Conservation (phyloP, 192 early-diverging fungal species). For the Podila epigama region DNA sequence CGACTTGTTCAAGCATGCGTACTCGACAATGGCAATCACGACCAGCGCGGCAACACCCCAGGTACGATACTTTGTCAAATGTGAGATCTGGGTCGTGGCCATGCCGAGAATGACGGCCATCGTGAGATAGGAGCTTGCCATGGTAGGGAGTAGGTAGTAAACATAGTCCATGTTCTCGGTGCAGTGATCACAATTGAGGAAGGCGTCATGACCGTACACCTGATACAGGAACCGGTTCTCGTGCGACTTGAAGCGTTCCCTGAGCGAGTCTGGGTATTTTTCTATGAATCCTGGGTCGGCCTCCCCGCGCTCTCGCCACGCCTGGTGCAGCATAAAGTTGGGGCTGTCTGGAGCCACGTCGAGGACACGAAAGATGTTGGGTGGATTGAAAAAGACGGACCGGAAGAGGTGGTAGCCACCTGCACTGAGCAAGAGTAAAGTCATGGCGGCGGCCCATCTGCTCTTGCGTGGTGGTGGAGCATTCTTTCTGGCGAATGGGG, state of each 20-base stretch:
- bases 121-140: conserved; percentile 20
- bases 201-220: conserved; percentile 37
- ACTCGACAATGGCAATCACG: conserved; percentile 13
- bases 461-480: not conserved
- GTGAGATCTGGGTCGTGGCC: conserved; percentile 35
- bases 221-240: conserved; percentile 32
- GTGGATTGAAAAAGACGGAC: conserved; percentile 18
- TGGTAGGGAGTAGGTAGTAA: conserved; percentile 19
- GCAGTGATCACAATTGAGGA: conserved; percentile 35
- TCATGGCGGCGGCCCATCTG: conserved; percentile 16
- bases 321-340: conserved; percentile 40
- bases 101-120: conserved; percentile 32
- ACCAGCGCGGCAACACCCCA: conserved; percentile 31
- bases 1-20: conserved; percentile 7
- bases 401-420: conserved; percentile 19
- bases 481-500: conserved; percentile 27
- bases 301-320: conserved; percentile 28
- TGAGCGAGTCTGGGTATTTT: conserved; percentile 25
- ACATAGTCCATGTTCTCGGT: conserved; percentile 20
- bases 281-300: conserved; percentile 13
- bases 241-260: conserved; percentile 35
- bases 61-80: conserved; percentile 25
- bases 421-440: not conserved
- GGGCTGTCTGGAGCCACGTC: conserved; percentile 33
- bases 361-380: conserved; percentile 36